A percentile compares a stretch with the other conserved stretches of the same genome.
These are phyloP conservation scores for Coniochaeta pulveracea DNA, from an alignment of 2,329 filamentous ascomycete genomes.

Conservation along the genomic window DNA sequence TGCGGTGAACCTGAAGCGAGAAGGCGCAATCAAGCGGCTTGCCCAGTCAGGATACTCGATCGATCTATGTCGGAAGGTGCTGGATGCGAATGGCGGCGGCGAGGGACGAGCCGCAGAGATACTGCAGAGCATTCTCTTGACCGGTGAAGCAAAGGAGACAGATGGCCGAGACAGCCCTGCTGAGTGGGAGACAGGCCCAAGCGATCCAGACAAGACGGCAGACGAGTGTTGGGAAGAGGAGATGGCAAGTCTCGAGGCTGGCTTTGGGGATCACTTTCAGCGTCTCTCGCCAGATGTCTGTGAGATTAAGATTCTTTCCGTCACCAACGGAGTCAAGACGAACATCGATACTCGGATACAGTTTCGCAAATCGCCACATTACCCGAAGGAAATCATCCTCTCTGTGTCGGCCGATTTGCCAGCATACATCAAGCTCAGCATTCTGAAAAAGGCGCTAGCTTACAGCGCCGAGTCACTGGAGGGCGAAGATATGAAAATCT, in stretches of 20 bases:
- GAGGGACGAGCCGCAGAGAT: slow-evolving; percentile 68
- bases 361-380: slow-evolving; percentile 61
- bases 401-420: slow-evolving; percentile 63
- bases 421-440: slow-evolving; percentile 85
- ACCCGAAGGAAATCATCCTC: slow-evolving; percentile 62
- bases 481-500: slow-evolving; percentile 82
- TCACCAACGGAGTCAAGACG: slow-evolving; percentile 36
- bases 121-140: slow-evolving; percentile 61
- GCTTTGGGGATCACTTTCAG: slow-evolving; percentile 66
- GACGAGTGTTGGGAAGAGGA: slow-evolving; percentile 76
- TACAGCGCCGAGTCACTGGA: slow-evolving; percentile 60
- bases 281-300: slow-evolving; percentile 52
- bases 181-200: slow-evolving; percentile 10
- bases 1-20: slow-evolving; percentile 67
- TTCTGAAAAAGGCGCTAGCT: slow-evolving; percentile 64
- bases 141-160: slow-evolving; percentile 11
- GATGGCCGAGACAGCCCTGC: slow-evolving; percentile 20
- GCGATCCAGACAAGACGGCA: slow-evolving; percentile 30
- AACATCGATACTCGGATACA: slow-evolving; percentile 47
- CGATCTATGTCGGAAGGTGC: slow-evolving; percentile 70
- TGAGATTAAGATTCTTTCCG: slow-evolving; percentile 52
- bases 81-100: slow-evolving; percentile 58
- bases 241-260: slow-evolving; percentile 70
- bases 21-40: slow-evolving; percentile 73
- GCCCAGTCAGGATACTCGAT: slow-evolving; percentile 73